These are phyloP conservation scores for Syzygium aqueum DNA, from an alignment of 345 rosid species.

Conservation along the genomic window DNA sequence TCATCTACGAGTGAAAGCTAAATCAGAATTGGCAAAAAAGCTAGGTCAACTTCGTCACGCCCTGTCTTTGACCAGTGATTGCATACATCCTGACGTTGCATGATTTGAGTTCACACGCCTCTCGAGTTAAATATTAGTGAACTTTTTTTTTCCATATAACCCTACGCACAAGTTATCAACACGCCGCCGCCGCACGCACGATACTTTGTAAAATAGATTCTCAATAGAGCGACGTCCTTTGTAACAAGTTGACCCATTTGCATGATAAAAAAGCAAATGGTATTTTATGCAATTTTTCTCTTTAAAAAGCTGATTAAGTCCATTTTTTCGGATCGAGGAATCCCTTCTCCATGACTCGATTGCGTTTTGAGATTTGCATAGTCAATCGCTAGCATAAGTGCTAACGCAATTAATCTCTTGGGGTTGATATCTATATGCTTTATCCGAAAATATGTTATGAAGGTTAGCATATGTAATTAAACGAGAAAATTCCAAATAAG, in stretches of 20 bases:
- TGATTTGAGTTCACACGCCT: background rate
- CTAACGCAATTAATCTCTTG: background rate
- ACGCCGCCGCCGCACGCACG: background rate
- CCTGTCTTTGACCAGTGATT: background rate
- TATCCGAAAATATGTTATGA: background rate
- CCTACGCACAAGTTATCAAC: background rate
- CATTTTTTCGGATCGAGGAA: background rate
- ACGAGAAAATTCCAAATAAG: too few relatives aligned
- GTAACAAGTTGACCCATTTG: background rate
- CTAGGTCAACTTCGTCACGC: background rate
- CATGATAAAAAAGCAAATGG: background rate
- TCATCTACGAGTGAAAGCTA: too few relatives aligned
- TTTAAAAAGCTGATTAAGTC: background rate
- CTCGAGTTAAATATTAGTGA: background rate
- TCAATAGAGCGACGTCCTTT: background rate
- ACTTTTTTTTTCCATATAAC: background rate
- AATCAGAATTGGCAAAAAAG: too few relatives aligned
- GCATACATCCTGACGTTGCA: background rate
- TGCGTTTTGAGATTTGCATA: background rate
- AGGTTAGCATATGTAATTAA: background rate
- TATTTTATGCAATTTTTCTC: background rate
- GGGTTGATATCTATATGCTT: background rate
- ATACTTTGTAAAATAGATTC: background rate
- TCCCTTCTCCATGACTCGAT: background rate
- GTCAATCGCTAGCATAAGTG: background rate